Conservation (phyloP, 345 rosid species). For the Euphorbia tirucalli region DNA sequence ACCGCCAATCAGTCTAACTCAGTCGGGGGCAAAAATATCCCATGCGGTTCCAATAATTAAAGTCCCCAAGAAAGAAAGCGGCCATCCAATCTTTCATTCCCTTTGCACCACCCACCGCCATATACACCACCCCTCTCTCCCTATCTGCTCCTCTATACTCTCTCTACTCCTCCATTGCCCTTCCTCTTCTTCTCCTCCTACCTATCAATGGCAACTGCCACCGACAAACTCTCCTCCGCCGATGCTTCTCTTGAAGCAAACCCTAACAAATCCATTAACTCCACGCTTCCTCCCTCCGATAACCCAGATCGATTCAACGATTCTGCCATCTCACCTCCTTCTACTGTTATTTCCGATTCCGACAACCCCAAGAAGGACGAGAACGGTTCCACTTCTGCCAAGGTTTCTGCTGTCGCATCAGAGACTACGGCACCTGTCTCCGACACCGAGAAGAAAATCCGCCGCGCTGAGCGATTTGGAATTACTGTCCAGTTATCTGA, state of each 20-base stretch:
- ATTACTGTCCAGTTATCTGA: slow-evolving; percentile 70
- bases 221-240: background rate
- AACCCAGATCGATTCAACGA: slow-evolving; percentile 35
- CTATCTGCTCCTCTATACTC: no score
- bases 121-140: background rate
- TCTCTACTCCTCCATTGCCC: background rate
- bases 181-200: background rate
- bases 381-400: slow-evolving; percentile 30
- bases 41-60: no score
- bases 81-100: background rate
- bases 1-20: no score
- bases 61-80: no score
- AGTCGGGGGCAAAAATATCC: no score
- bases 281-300: slow-evolving; percentile 3
- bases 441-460: slow-evolving; percentile 71
- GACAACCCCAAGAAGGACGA: slow-evolving; percentile 17
- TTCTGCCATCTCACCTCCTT: slow-evolving; percentile 18
- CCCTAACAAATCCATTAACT: slow-evolving; percentile 3
- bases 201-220: slow-evolving; percentile 4
- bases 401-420: slow-evolving; percentile 18
- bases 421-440: slow-evolving; percentile 41
- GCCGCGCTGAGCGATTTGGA: slow-evolving; percentile 95
- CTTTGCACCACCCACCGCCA: background rate
- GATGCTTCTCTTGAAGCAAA: background rate
- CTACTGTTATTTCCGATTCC: slow-evolving; percentile 1